Evolutionary conservation across 108 stramenopile genomes (phyloP), one percentile per base, ranked within the genome.

Genomic region (Nitzschia sp.): DNA sequence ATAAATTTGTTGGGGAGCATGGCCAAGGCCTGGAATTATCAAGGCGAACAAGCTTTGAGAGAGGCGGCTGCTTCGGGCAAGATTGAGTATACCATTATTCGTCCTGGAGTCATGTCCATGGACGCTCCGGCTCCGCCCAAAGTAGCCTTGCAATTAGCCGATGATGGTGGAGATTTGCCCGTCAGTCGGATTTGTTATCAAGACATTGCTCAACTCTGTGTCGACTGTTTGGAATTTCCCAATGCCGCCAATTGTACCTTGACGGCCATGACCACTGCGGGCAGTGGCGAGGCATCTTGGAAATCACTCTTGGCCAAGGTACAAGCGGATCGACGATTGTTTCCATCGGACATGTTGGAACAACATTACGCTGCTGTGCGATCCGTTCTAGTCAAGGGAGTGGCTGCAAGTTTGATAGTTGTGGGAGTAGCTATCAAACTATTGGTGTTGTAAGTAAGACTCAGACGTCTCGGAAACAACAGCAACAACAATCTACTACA

Each of bases 21-120:
- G 76, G 87, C 87, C 63, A 92, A 92, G 59, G 86, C 73, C 24
- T 92, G 90, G 90, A 92, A 92, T 57, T 92, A 92, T 54, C 82
- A 92, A 71, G 90, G 90, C 9, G 90, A 92, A 64, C 80, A 79
- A 64, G 54, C 83, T 15, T 60, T 92, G 27, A 72, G 87, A 8
- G 35, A 17, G 25, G 24, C 51, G 1, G 19, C 24, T 2, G 28
- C 5, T 19, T 46, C n/a, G 2, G 68, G 68, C 34, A 66, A 55
- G 42, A 31, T 91, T 33, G 85, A 88, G 47, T 92, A 92, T 64
- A 85, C 86, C 26, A 89, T 92, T 59, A 71, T 92, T 46, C 66
- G 90, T 33, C 90, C 87, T 9, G 88, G 88, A 24, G 45, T 90
- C 33, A 78, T 90, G 85, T 68, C 32, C 36, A 70, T 47, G 54